Evolutionary conservation across 306 rosid genomes (phyloP).

Genomic region (Corylus americana): DNA sequence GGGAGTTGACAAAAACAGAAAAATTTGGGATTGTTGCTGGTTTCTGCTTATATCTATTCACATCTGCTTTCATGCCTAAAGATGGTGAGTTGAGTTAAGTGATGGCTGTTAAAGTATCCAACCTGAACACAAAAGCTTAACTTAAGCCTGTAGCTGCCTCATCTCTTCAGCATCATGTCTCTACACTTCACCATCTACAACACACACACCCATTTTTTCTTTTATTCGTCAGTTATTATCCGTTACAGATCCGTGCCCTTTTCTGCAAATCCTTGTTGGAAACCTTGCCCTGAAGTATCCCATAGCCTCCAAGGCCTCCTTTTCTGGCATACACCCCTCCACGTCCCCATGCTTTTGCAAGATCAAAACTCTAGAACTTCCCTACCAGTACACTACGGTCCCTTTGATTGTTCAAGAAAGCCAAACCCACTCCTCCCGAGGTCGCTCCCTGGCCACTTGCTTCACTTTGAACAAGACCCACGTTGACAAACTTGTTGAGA

Average conservation of each 20-base stretch:
- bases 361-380: conserved; percentile 53
- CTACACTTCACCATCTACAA: too few species aligned
- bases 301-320: conserved; percentile 61
- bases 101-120: not conserved
- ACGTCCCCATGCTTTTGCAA: conserved; percentile 76
- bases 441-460: conserved; percentile 50
- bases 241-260: conserved; percentile 63
- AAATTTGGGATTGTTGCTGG: not conserved
- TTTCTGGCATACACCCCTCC: conserved; percentile 70
- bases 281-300: conserved; percentile 74
- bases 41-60: not conserved
- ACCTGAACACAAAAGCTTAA: not conserved
- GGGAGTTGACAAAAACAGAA: not conserved
- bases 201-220: too few species aligned
- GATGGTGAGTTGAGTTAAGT: not conserved
- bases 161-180: too few species aligned
- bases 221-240: too few species aligned
- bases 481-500: conserved; percentile 36
- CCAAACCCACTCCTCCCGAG: conserved; percentile 34
- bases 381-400: conserved; percentile 57
- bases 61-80: not conserved
- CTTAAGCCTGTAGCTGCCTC: not conserved
- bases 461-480: conserved; percentile 61
- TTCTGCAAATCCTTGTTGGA: conserved; percentile 56
- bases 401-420: conserved; percentile 47